Percentiles rank a stretch among this genome's conserved stretches.
phyloP scores from a whole-genome alignment of 1,284 basidiomycete species.

The Cutaneotrichosporon cutaneum region DNA sequence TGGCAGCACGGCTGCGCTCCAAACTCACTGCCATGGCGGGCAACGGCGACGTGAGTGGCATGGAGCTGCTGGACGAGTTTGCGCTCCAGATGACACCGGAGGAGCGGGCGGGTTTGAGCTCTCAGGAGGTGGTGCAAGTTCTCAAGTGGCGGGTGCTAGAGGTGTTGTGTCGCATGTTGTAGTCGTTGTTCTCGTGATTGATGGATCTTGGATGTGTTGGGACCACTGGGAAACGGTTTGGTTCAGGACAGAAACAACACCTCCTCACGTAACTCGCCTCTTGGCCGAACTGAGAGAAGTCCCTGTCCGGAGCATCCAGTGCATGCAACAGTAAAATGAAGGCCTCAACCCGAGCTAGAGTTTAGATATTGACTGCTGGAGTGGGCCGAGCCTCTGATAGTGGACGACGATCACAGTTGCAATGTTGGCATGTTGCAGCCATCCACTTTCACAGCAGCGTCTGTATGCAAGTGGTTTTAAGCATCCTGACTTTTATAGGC shows the following conservation, averaged over 20 bases:
- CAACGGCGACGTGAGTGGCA: neutral
- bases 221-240: neutral
- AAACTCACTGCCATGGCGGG: neutral
- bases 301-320: no score
- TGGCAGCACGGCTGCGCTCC: neutral
- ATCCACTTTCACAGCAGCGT: neutral
- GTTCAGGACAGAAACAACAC: no score
- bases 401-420: no score
- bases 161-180: neutral
- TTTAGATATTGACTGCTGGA: no score
- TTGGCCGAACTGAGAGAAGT: no score
- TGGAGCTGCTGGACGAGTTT: neutral
- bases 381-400: no score
- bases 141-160: neutral
- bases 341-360: no score
- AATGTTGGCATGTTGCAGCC: no score
- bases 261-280: no score
- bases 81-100: neutral
- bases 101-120: neutral
- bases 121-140: neutral
- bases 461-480: constrained; percentile 3
- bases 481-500: constrained; percentile 4
- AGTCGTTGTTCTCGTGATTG: neutral
- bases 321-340: no score
- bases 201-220: neutral